Evolutionary conservation across 2,329 filamentous ascomycete genomes (phyloP).

Genomic region (Berkeleyomyces basicola): DNA sequence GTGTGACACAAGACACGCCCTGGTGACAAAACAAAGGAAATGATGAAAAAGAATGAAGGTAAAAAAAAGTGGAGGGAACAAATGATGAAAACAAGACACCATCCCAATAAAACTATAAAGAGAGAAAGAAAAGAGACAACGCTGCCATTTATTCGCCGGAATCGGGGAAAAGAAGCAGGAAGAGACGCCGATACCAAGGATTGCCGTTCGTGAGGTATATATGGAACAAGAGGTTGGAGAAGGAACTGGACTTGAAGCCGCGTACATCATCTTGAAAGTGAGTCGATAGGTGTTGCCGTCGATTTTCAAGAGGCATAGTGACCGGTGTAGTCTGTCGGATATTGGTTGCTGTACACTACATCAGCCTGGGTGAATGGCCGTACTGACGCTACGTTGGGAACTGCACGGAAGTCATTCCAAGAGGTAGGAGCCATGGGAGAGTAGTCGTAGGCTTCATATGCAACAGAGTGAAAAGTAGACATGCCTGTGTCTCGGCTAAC

Average conservation of each 20-base stretch:
- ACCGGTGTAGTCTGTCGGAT: neutral
- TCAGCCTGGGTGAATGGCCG: neutral
- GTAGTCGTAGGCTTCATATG: neutral
- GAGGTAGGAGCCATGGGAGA: neutral
- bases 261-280: neutral
- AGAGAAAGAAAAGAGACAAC: neutral
- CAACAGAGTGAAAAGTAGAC: neutral
- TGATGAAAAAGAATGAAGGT: neutral
- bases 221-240: neutral
- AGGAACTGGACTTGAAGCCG: neutral
- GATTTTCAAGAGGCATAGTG: neutral
- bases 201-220: neutral
- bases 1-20: slow-evolving; percentile 2
- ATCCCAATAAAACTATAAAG: neutral
- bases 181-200: neutral
- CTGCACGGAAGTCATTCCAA: neutral
- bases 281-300: neutral
- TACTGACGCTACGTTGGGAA: neutral
- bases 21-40: slow-evolving; percentile 5
- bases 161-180: neutral
- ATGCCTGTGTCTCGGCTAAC: neutral
- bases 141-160: neutral
- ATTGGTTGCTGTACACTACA: slow-evolving; percentile 1
- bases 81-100: neutral
- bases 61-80: neutral